A percentile compares a stretch with the other conserved stretches of the same genome.
These are phyloP conservation scores for Acidomyces sp. DNA, from an alignment of 495 filamentous ascomycete genomes.

Conservation along the genomic window DNA sequence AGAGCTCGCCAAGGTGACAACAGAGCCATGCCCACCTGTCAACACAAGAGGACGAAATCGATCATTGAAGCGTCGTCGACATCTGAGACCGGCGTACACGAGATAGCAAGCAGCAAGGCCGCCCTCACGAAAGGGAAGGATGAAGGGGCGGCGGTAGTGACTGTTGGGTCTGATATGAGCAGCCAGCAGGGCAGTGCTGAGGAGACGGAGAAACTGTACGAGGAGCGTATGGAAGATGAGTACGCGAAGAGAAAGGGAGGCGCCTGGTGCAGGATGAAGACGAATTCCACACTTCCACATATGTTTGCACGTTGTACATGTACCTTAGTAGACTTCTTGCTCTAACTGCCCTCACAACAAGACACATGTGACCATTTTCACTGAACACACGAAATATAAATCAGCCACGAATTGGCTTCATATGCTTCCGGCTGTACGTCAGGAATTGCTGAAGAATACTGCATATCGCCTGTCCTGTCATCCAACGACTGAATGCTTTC, in stretches of 20 bases:
- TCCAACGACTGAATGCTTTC: too few relatives aligned
- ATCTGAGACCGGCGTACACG: conserved; percentile 9
- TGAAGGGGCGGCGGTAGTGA: conserved; percentile 1
- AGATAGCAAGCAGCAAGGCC: conserved; percentile 4
- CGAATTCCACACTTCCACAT: too few relatives aligned
- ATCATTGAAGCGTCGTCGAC: conserved; percentile 11
- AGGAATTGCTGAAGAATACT: too few relatives aligned
- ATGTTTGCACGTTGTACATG: too few relatives aligned
- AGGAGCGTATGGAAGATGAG: conserved; percentile 23
- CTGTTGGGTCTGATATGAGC: conserved; percentile 8
- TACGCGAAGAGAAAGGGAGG: conserved; percentile 23
- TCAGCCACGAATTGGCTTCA: too few relatives aligned
- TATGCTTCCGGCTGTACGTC: too few relatives aligned
- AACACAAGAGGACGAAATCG: conserved; percentile 7
- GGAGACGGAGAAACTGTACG: conserved; percentile 19
- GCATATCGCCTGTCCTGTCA: too few relatives aligned
- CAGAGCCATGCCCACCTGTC: conserved; percentile 6
- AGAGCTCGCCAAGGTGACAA: too few relatives aligned
- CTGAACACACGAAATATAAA: too few relatives aligned
- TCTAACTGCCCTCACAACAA: too few relatives aligned
- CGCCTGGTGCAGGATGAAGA: conserved; percentile 11
- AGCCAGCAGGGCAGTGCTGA: conserved; percentile 14
- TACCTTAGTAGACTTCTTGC: too few relatives aligned
- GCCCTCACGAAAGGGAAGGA: conserved; percentile 2
- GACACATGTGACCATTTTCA: too few relatives aligned